Evolutionary conservation across 2,329 filamentous ascomycete genomes (phyloP), one percentile per base, ranked within the genome.

Genomic region (Harringtonia aguacate): DNA sequence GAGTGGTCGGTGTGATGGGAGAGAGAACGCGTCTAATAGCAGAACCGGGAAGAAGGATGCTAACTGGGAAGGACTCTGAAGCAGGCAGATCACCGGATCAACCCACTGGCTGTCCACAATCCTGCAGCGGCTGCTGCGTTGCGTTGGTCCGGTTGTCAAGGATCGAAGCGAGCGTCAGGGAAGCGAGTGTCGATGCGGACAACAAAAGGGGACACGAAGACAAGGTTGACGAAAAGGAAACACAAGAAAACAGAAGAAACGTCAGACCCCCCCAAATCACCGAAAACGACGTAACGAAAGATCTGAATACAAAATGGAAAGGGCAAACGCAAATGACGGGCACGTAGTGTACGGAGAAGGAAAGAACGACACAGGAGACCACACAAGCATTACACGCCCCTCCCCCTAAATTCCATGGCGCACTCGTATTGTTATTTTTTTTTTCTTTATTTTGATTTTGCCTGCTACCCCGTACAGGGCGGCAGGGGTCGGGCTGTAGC

Each of bases 181-280:
- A 27, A 27, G 10, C 24, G 24, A 27, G 24, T 27, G 24, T 27
- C 24, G 24, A 27, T 27, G 20, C 14, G 35, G 35, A 22, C 36
- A 30, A 39, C 15, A 34, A 31, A 44, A 6, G 36, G 18, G 24
- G 10, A 7, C n/a, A n/a, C n/a, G n/a, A n/a, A n/a, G n/a, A n/a
- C n/a, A n/a, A n/a, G n/a, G n/a, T n/a, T n/a, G n/a, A n/a, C n/a
- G n/a, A n/a, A 15, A 37, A 18, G 29, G 31, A 33, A 18, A 31
- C 17, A 37, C 40, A 39, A 33, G 39, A 38, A 22, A 38, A 34
- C 30, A 24, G 20, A 41, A 33, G 31, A 43, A 36, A 43, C 7
- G 24, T 27, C 24, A 27, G 24, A 7, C 24, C 24, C 24, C 24
- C 24, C 6, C 6, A 27, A 27, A 7, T 10, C 6, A 6, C 24